Evolutionary conservation across 176 grass and related monocot genomes (phyloP), one percentile per base, ranked within the genome.

Genomic region (Rhynchospora pubera): DNA sequence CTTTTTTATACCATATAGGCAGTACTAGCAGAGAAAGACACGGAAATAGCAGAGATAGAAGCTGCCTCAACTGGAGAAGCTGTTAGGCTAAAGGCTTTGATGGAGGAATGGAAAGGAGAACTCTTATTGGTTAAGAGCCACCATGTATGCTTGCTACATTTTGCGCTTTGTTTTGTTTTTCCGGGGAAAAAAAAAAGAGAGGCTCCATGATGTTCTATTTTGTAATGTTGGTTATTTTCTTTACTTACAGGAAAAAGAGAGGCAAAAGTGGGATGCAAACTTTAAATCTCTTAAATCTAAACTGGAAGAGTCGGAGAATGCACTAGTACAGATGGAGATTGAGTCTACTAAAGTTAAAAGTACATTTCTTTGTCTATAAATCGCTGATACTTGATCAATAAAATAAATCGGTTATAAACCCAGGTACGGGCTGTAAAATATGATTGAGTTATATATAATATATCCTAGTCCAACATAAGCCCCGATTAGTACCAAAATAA

Each of bases 21-120:
- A 79, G 57, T 95, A 43, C 84, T 99, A 56, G 80, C 72, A 14
- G 89, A 99, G 84, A 99, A 95, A 91, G 96, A 99, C 83, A 90
- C 89, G 62, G 83, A 99, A 85, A 99, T 99, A 83, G 91, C 96
- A 84, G 96, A 95, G 84, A 91, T 99, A 24, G 91, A 99, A 85
- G 86, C 92, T 88, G 89, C 89, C 76, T 93, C 96, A 83, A 99
- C 91, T 11, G 92, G 96, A 85, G 96, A 99, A 88, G 84, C 90
- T 91, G 96, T 87, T 43, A 86, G 92, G 52, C 77, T 99, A 88
- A 91, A 88, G 91, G 96, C 89, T 85, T 65, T 87, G 69, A 63
- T 99, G 84, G 96, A 95, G 86, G 87, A 93, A 85, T 48, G 91
- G 84, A 99, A 89, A 90, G 85, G 89, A 77, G 96, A 99, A 79